phyloP scores from a whole-genome alignment of 441 rosid species.

The Brassica hybrid region DNA sequence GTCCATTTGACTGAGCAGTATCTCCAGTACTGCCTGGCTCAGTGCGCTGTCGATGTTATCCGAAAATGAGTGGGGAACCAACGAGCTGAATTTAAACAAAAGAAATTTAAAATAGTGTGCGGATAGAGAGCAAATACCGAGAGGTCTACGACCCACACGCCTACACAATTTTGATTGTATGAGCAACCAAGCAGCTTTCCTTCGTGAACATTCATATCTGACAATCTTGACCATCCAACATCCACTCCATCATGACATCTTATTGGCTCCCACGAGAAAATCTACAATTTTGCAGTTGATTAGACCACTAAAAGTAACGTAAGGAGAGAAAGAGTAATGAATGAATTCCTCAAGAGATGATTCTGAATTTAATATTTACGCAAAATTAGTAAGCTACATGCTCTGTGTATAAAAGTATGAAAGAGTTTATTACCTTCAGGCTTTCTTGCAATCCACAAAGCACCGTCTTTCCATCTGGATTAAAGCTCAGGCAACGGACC shows the following conservation, averaged over 20 bases:
- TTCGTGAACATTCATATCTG: constrained; percentile 88
- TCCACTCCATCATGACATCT: constrained; percentile 83
- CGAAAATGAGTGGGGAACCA: constrained; percentile 20
- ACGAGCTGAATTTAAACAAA: constrained; percentile 22
- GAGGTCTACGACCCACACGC: constrained; percentile 96
- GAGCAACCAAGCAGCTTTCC: constrained; percentile 99
- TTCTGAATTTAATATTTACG: not conserved
- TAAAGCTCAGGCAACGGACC: constrained; percentile 86
- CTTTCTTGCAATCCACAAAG: constrained; percentile 93
- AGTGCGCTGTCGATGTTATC: constrained; percentile 53
- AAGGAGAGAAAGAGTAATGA: constrained; percentile 3
- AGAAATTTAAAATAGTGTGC: not conserved
- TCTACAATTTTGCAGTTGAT: constrained; percentile 50
- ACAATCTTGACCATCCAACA: constrained; percentile 97
- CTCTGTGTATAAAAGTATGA: not conserved
- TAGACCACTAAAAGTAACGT: constrained; percentile 16
- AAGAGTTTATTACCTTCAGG: constrained; percentile 67
- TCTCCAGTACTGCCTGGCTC: constrained; percentile 68
- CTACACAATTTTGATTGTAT: constrained; percentile 91
- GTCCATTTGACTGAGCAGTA: constrained; percentile 51
- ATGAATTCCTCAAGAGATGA: constrained; percentile 1
- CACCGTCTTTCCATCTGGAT: constrained; percentile 89
- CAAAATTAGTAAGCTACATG: not conserved
- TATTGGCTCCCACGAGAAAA: constrained; percentile 95
- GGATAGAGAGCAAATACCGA: constrained; percentile 55